Base-by-base conservation (phyloP, 768 basidiomycete species). In the Agaricus blazei region DNA sequence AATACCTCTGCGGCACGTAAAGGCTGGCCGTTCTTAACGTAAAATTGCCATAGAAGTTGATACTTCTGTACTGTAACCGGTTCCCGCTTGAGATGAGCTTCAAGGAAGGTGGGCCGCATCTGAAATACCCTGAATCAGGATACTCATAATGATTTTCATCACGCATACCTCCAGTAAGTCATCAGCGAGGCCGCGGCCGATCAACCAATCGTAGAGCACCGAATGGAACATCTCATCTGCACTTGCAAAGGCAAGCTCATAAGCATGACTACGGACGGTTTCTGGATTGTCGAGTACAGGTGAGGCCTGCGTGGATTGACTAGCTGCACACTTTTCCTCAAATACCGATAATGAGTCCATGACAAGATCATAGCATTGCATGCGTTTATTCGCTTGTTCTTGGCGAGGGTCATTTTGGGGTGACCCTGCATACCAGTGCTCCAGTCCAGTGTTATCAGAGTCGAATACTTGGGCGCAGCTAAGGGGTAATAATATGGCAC, bases 1-100 rank as follows among this genome's bases (percentile, higher is more conserved):
- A 98, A 80, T 0, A 96, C 87, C 65, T 90, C 85, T 1, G 97
- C 95, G 2, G 97, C 96, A 43, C 89, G 81, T 45, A 94, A 68
- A 31, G 89, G 89, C 61, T 93, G 88, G 1, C 88, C 88, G 61
- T 91, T 88, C 63, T 96, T 90, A 51, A 96, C 93, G 65, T 97
- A 96, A 71, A 92, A 98, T 64, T 98, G 92, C 97, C 97, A 98
- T 2, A 98, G 74, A 1, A 99, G 72, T 63, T 98, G 91, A 64
- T 80, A 85, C 66, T 94, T 93, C 60, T 88, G 80, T 14, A 89
- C 84, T 0, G 87, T 87, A 1, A 79, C 71, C 19, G 93, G 93
- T 54, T 92, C 89, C 51, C 90, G 81, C 60, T 81, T 79, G 28
- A 98, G 82, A 70, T 95, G 92, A 4, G 85, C 83, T 68, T 97